phyloP scores from a whole-genome alignment of 129 eudicot genomes.

The Arctium minus region DNA sequence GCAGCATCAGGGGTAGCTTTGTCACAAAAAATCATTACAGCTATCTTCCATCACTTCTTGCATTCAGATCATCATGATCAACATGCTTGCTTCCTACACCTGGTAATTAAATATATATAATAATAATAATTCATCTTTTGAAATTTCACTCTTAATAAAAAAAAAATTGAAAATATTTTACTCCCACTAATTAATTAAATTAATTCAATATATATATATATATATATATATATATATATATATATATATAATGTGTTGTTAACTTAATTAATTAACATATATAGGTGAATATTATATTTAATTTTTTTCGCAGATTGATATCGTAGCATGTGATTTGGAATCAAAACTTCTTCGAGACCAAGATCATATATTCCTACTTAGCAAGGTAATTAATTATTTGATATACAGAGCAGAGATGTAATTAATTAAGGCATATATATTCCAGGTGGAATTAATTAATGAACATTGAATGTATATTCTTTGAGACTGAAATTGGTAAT shows the following conservation, averaged over 20 bases:
- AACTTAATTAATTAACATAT: too few species aligned
- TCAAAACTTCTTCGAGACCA: conserved; percentile 26
- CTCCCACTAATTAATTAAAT: background rate
- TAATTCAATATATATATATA: background rate
- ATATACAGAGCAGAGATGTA: background rate
- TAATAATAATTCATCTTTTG: background rate
- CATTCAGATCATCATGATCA: conserved; percentile 22
- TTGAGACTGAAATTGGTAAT: background rate
- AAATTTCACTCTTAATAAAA: background rate
- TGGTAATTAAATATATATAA: conserved; percentile 15
- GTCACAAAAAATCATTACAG: conserved; percentile 21
- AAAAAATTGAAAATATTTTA: too few species aligned
- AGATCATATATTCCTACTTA: conserved; percentile 25
- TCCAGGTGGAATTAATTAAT: background rate
- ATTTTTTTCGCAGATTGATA: conserved; percentile 18
- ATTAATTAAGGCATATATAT: conserved; percentile 1
- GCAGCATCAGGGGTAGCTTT: conserved; percentile 20
- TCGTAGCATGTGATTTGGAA: conserved; percentile 24
- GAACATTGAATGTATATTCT: background rate
- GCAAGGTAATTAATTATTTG: conserved; percentile 7
- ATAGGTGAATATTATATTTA: background rate
- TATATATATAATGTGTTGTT: background rate
- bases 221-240: too few species aligned
- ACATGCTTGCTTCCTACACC: conserved; percentile 16
- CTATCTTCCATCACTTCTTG: conserved; percentile 11